phyloP scores from a whole-genome alignment of 139 green algal genomes.

The Coccomyxa sp. region DNA sequence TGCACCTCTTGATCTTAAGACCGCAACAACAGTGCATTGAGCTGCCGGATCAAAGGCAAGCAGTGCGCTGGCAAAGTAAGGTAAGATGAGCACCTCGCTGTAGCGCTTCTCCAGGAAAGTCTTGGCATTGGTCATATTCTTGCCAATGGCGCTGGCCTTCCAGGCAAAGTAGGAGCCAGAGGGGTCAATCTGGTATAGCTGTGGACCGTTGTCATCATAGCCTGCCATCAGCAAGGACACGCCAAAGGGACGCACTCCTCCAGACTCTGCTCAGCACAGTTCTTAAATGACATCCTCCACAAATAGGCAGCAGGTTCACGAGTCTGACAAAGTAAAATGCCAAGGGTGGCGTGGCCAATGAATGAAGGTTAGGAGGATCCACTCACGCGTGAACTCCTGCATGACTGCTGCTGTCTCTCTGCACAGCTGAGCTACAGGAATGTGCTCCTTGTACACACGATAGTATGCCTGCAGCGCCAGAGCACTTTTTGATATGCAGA shows the following conservation, averaged over 20 bases:
- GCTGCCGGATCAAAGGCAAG: background rate
- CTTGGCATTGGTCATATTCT: constrained; percentile 98
- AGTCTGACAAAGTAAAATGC: background rate
- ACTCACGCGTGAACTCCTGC: constrained; percentile 97
- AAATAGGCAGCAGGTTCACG: background rate
- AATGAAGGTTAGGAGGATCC: background rate
- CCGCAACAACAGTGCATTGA: background rate
- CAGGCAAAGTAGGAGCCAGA: constrained; percentile 98
- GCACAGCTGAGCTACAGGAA: constrained; percentile 95
- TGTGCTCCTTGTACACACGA: constrained; percentile 91
- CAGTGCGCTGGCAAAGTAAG: background rate
- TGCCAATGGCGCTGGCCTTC: constrained; percentile 96
- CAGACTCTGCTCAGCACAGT: constrained; percentile 62
- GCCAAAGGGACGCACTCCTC: constrained; percentile 95
- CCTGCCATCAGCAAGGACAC: constrained; percentile 96
- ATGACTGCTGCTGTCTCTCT: constrained; percentile 96
- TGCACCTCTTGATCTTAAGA: too few relatives aligned
- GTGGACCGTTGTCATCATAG: constrained; percentile 90
- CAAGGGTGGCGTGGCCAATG: background rate
- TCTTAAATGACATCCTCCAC: background rate
- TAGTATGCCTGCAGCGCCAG: constrained; percentile 72
- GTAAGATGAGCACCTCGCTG: constrained; percentile 48
- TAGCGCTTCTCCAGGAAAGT: constrained; percentile 93
- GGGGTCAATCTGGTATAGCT: constrained; percentile 98
- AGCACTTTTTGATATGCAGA: background rate